A percentile compares a stretch with the other conserved stretches of the same genome.
Conservation (phyloP, 148 eudicot genomes). For the Camellia sinensis region DNA sequence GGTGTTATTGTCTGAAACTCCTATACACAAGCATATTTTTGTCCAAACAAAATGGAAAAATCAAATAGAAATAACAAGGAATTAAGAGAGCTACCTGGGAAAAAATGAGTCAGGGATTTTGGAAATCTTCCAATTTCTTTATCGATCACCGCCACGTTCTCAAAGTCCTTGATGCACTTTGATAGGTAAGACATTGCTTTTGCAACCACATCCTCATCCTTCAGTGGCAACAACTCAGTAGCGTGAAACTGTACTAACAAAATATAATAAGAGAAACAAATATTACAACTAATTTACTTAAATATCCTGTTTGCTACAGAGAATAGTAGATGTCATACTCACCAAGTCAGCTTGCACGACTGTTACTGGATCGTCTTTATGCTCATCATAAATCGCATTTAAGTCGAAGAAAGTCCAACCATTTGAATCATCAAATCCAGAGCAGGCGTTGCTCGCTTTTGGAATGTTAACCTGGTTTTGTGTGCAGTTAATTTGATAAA, state of each 20-base stretch:
- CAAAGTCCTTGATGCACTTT: constrained; percentile 49
- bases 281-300: neutral
- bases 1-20: neutral
- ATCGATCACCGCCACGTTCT: constrained; percentile 40
- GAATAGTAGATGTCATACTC: constrained; percentile 22
- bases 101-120: constrained; percentile 57
- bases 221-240: constrained; percentile 58
- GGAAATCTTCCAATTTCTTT: constrained; percentile 65
- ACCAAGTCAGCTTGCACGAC: constrained; percentile 67
- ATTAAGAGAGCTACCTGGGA: constrained; percentile 43
- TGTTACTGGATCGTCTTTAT: constrained; percentile 46
- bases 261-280: neutral
- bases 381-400: constrained; percentile 53
- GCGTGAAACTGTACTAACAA: constrained; percentile 54
- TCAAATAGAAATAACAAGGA: neutral
- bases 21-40: neutral
- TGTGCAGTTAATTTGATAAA: neutral
- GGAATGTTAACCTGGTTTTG: constrained; percentile 52
- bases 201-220: constrained; percentile 54
- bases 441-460: constrained; percentile 59
- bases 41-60: neutral
- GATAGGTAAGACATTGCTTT: constrained; percentile 52
- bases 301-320: neutral
- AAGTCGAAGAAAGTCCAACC: constrained; percentile 75
- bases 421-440: constrained; percentile 44